Conservation (phyloP, 495 filamentous ascomycete genomes). For the Cudoniella acicularis region DNA sequence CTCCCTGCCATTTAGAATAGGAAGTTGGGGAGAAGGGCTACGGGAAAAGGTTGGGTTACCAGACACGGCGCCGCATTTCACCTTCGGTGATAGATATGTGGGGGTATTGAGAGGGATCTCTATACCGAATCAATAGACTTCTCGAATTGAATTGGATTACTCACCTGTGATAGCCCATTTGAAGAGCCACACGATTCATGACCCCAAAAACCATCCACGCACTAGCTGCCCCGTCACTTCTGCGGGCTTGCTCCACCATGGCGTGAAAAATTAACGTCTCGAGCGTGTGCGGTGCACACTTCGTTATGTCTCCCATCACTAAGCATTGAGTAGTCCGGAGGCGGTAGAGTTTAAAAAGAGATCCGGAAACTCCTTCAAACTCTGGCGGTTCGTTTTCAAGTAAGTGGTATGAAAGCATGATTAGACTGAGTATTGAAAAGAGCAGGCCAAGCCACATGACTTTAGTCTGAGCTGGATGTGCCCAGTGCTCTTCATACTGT, state of each 20-base stretch:
- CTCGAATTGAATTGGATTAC: too few relatives aligned
- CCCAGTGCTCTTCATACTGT: slow-evolving; percentile 23
- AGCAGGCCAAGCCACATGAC: slow-evolving; percentile 30
- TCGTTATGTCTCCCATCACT: slow-evolving; percentile 49
- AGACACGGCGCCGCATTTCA: slow-evolving; percentile 37
- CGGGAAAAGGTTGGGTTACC: too few relatives aligned
- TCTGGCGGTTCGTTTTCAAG: slow-evolving; percentile 65
- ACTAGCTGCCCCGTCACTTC: slow-evolving; percentile 22
- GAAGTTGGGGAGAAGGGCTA: too few relatives aligned
- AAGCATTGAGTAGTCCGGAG: slow-evolving; percentile 31
- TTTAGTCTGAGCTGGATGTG: slow-evolving; percentile 15
- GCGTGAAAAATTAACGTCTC: slow-evolving; percentile 35
- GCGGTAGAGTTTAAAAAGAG: slow-evolving; percentile 58
- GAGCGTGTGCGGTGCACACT: slow-evolving; percentile 31
- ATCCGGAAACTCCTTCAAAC: slow-evolving; percentile 51
- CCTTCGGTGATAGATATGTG: slow-evolving; percentile 81
- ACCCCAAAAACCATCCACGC: slow-evolving; percentile 36
- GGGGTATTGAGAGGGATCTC: slow-evolving; percentile 80
- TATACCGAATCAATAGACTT: slow-evolving; percentile 15
- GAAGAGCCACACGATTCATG: slow-evolving; percentile 32
- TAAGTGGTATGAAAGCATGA: slow-evolving; percentile 63
- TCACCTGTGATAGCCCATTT: slow-evolving; percentile 37
- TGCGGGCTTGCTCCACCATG: slow-evolving; percentile 23
- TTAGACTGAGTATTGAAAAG: slow-evolving; percentile 64
- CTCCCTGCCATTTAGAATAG: too few relatives aligned